Percentiles rank a stretch among this genome's conserved stretches.
These are phyloP conservation scores for Aspergillus tamarii DNA, from an alignment of 2,329 filamentous ascomycete species.

Conservation along the genomic window DNA sequence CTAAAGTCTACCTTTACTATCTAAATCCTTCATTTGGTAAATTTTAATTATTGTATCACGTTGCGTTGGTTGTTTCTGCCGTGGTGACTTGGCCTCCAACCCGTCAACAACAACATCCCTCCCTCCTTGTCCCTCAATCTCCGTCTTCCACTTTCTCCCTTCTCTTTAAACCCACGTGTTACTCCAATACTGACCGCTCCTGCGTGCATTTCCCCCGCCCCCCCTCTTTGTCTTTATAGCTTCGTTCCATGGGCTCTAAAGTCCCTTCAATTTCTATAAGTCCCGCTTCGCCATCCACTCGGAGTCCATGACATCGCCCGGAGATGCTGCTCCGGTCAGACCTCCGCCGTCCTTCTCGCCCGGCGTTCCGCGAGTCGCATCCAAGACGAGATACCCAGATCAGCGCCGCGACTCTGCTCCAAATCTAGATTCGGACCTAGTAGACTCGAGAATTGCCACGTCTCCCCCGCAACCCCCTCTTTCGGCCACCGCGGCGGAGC, in stretches of 20 bases:
- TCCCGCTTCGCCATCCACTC: constrained; percentile 29
- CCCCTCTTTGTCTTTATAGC: not conserved
- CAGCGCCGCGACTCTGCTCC: constrained; percentile 56
- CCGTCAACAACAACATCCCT: constrained; percentile 13
- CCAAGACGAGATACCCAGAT: constrained; percentile 60
- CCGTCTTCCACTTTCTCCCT: constrained; percentile 1
- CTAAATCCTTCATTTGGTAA: constrained; percentile 7
- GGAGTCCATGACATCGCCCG: constrained; percentile 68
- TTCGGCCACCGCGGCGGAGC: constrained; percentile 67
- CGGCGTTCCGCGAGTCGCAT: constrained; percentile 62
- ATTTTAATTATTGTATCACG: constrained; percentile 15
- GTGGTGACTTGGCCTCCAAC: constrained; percentile 22
- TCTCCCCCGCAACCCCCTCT: constrained; percentile 55
- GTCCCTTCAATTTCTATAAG: constrained; percentile 22
- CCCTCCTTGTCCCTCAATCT: not conserved
- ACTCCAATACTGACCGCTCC: not conserved
- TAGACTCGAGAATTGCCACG: constrained; percentile 59
- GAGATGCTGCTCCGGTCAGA: constrained; percentile 67
- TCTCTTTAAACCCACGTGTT: constrained; percentile 4
- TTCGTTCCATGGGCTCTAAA: constrained; percentile 36
- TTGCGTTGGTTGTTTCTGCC: constrained; percentile 21
- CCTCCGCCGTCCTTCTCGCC: constrained; percentile 71
- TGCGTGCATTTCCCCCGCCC: not conserved
- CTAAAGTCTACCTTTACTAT: not conserved
- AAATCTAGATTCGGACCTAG: constrained; percentile 45